phyloP scores from a whole-genome alignment of 345 rosid genomes.

The Brassica juncea region DNA sequence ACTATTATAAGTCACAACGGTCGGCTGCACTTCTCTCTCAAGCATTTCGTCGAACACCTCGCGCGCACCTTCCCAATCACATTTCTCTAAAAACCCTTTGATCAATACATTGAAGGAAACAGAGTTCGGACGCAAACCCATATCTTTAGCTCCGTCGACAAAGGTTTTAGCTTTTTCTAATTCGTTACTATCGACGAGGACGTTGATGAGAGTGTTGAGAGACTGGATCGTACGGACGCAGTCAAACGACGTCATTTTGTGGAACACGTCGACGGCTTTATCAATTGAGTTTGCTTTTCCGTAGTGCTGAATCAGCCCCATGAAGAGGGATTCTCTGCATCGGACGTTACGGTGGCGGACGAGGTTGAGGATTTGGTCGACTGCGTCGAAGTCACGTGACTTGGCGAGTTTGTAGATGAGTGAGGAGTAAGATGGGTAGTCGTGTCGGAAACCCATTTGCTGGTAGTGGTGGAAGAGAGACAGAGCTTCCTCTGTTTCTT shows the following conservation, averaged over 20 bases:
- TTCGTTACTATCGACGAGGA: slow-evolving; percentile 61
- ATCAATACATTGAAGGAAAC: slow-evolving; percentile 75
- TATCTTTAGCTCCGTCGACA: slow-evolving; percentile 45
- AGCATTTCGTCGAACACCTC: slow-evolving; percentile 82
- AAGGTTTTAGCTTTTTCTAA: slow-evolving; percentile 53
- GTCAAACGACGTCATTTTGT: slow-evolving; percentile 54
- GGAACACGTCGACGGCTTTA: slow-evolving; percentile 59
- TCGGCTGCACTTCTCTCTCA: slow-evolving; percentile 62
- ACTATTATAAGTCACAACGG: slow-evolving; percentile 67
- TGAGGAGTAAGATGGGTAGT: slow-evolving; percentile 81
- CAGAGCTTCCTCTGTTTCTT: slow-evolving; percentile 62
- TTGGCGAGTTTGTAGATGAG: slow-evolving; percentile 76
- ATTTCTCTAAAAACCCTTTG: slow-evolving; percentile 52
- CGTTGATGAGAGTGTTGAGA: slow-evolving; percentile 61
- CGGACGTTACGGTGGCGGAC: slow-evolving; percentile 47
- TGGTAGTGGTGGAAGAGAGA: slow-evolving; percentile 64
- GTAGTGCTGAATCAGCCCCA: slow-evolving; percentile 67
- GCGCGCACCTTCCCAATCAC: slow-evolving; percentile 48
- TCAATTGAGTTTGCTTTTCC: slow-evolving; percentile 58
- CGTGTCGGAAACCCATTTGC: slow-evolving; percentile 62
- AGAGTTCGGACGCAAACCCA: slow-evolving; percentile 67
- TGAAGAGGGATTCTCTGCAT: slow-evolving; percentile 67
- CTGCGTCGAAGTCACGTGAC: slow-evolving; percentile 57
- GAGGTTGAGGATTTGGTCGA: slow-evolving; percentile 56
- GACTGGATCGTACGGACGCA: slow-evolving; percentile 67